phyloP scores from a whole-genome alignment of 768 basidiomycete genomes.

The Trametes sanguinea region DNA sequence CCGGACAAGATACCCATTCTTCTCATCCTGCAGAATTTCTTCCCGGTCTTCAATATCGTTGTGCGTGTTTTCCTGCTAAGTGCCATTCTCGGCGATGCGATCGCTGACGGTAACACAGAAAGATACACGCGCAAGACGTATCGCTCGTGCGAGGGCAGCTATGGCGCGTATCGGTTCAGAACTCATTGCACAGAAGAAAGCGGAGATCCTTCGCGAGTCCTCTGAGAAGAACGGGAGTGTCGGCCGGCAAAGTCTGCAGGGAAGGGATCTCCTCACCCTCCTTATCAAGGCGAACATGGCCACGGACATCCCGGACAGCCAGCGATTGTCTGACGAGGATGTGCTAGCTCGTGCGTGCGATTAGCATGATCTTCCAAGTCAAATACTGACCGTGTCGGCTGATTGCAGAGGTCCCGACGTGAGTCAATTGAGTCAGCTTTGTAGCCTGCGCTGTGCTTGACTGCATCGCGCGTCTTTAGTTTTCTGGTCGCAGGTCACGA shows the following conservation, averaged over 20 bases:
- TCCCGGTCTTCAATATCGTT: conserved; percentile 28
- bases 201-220: conserved; percentile 30
- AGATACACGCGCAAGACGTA: neutral
- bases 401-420: conserved; percentile 28
- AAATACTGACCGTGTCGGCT: neutral
- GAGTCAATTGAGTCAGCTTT: neutral
- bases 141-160: neutral
- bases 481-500: conserved; percentile 43
- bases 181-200: conserved; percentile 37
- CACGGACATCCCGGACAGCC: conserved; percentile 53
- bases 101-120: neutral
- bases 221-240: conserved; percentile 36
- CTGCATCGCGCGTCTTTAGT: conserved; percentile 48
- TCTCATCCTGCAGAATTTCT: conserved; percentile 18
- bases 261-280: conserved; percentile 29
- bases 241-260: conserved; percentile 5
- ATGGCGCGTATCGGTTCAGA: neutral
- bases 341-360: conserved; percentile 51
- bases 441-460: neutral
- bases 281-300: conserved; percentile 66
- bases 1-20: conserved; percentile 12
- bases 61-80: neutral
- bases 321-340: conserved; percentile 62
- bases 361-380: neutral
- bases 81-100: too few species aligned